These are phyloP conservation scores for Pichia deserticola DNA, from an alignment of 805 yeast species.

Conservation along the genomic window DNA sequence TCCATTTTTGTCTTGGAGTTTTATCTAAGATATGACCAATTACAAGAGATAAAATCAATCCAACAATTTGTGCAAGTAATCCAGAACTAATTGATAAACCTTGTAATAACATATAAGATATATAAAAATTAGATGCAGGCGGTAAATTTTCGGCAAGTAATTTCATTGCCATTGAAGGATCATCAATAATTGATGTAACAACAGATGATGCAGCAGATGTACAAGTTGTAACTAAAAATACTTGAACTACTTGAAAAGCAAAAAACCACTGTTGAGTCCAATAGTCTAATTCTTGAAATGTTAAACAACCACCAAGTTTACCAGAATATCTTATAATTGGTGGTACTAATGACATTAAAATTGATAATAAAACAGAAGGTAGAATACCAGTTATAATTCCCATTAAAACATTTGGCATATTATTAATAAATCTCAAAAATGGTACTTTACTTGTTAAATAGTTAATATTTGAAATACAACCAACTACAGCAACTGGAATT, in stretches of 20 bases:
- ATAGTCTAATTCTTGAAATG: constrained; percentile 64
- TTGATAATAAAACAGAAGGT: constrained; percentile 73
- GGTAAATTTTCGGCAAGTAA: constrained; percentile 75
- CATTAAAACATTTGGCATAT: constrained; percentile 59
- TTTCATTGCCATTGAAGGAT: constrained; percentile 67
- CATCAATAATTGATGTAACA: constrained; percentile 55
- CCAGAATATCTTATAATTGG: constrained; percentile 76
- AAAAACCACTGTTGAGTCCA: constrained; percentile 86
- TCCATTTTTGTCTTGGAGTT: constrained; percentile 93
- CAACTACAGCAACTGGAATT: constrained; percentile 96
- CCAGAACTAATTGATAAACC: constrained; percentile 79
- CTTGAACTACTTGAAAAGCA: constrained; percentile 87
- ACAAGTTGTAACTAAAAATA: constrained; percentile 75
- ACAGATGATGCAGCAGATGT: constrained; percentile 81
- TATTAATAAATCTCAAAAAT: constrained; percentile 68
- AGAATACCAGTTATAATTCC: constrained; percentile 85
- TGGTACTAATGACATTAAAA: constrained; percentile 83
- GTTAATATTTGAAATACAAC: constrained; percentile 82
- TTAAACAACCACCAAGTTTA: constrained; percentile 60
- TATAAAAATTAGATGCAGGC: constrained; percentile 84
- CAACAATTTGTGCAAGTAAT: constrained; percentile 65
- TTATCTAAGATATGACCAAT: constrained; percentile 67
- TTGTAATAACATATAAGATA: constrained; percentile 71
- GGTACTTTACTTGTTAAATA: constrained; percentile 62
- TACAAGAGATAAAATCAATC: constrained; percentile 61